Base-by-base conservation (phyloP, 345 rosid genomes). In the Pistacia atlantica region DNA sequence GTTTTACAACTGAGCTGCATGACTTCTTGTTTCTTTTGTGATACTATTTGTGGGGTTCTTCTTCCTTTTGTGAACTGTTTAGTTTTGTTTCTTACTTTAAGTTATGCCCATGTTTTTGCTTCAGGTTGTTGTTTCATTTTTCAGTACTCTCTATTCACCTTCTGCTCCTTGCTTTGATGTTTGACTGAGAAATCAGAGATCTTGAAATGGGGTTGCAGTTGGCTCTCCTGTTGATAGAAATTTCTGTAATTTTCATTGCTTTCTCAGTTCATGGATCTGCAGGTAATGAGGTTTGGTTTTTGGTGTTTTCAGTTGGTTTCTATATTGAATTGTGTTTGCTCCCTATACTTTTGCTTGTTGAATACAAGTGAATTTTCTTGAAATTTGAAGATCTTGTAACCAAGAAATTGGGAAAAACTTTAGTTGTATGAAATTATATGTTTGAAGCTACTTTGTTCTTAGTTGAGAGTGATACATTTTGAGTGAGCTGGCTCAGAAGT, bases 251-350 rank as follows among this genome's bases (percentile, higher is more conserved):
- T 49, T 9, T 71, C 69, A 76, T 33, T 80, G 85, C 81, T 60
- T 31, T 81, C 64, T 66, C 79, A 62, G 79, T 78, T 82, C 81
- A 79, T 79, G 90, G 87, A 83, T 87, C 90, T 81, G 77, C 92
- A 82, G 94, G 94, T 90, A 87, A 85, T 64, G 78, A 65, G 68
- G 9, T 54, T 73, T 69, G 20, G n/a, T 62, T 74, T 69, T 31
- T 42, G 18, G 37, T 69, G 20, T 10, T 55, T 48, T 61, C 1
- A 22, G 48, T n/a, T 79, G 60, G 38, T 69, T 66, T 42, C 28
- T 77, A 22, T 25, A 54, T 71, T 69, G 72, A 65, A 51, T 67
- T 73, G 56, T 45, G 73, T 18, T 73, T 75, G 75, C 17, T 54
- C 6, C 57, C 16, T 69, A 11, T 48, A 9, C 45, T 45, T 55